Percentiles rank a stretch among this genome's conserved stretches.
Conservation (phyloP, 2,329 filamentous ascomycete genomes). For the Penicillium sp. region DNA sequence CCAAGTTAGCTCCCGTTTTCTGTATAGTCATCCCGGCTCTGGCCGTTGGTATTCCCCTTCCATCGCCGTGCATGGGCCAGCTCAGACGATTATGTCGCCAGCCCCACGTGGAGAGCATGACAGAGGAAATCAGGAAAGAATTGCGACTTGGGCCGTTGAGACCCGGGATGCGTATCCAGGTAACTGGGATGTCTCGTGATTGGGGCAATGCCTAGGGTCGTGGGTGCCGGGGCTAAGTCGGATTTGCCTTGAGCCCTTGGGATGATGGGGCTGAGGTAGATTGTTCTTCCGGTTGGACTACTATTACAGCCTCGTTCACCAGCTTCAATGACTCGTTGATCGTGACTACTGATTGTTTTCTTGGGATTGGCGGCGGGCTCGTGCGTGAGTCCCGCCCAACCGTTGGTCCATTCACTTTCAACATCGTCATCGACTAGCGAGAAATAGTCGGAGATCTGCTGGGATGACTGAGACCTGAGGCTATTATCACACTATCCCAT, state of each 20-base stretch:
- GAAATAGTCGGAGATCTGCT: slow-evolving; percentile 4
- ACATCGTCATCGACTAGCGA: neutral
- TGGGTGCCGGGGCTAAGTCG: neutral
- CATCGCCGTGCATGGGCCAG: slow-evolving; percentile 14
- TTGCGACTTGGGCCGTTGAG: neutral
- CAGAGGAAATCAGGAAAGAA: neutral
- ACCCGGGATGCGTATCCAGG: slow-evolving; percentile 3
- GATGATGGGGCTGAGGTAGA: neutral
- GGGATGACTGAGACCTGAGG: neutral
- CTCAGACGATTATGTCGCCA: slow-evolving; percentile 2
- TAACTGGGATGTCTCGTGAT: slow-evolving; percentile 11
- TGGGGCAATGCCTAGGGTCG: neutral
- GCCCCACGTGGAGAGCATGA: slow-evolving; percentile 8
- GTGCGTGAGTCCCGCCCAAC: slow-evolving; percentile 8
- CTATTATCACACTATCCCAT: too few species aligned
- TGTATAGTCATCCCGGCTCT: neutral
- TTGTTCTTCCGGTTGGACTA: neutral
- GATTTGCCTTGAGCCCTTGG: neutral
- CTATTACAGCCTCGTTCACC: neutral
- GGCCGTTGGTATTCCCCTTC: slow-evolving; percentile 2
- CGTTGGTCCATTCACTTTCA: slow-evolving; percentile 13
- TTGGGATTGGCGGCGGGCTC: slow-evolving; percentile 5
- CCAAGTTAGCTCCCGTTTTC: neutral
- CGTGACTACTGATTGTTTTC: neutral
- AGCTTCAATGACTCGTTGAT: neutral